These are phyloP conservation scores for Schizochytrium sp. DNA, from an alignment of 108 stramenopile species.

Conservation along the genomic window DNA sequence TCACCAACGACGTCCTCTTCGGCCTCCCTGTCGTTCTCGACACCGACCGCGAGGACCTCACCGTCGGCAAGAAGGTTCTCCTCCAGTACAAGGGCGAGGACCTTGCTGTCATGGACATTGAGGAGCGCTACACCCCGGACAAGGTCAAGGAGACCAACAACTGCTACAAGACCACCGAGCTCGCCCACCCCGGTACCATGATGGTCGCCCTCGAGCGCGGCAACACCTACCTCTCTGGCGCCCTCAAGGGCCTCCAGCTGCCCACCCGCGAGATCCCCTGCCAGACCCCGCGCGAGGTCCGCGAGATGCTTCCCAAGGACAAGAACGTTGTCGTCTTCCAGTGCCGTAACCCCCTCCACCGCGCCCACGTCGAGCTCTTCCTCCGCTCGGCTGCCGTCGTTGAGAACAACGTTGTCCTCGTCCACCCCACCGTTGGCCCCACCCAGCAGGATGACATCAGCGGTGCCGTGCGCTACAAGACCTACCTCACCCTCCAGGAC, in stretches of 20 bases:
- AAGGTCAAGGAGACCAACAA: conserved; percentile 74
- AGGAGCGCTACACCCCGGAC: conserved; percentile 11
- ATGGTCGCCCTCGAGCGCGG: conserved; percentile 97
- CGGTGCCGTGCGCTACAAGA: conserved; percentile 85
- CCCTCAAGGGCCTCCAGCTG: conserved; percentile 85
- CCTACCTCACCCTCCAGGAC: conserved; percentile 89
- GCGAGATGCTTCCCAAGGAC: conserved; percentile 78
- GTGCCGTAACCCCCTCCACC: conserved; percentile 99
- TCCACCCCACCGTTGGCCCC: conserved; percentile 97
- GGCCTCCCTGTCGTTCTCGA: conserved; percentile 96
- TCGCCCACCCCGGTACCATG: conserved; percentile 91
- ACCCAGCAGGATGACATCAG: conserved; percentile 95
- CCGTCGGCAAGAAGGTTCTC: conserved; percentile 77
- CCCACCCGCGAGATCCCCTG: conserved; percentile 94
- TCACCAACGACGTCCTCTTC: conserved; percentile 85
- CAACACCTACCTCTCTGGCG: conserved; percentile 94
- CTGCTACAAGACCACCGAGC: conserved; percentile 83
- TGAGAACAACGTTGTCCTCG: conserved; percentile 78
- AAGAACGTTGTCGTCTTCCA: conserved; percentile 98
- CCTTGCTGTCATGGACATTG: conserved; percentile 18
- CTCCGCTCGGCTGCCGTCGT: conserved; percentile 87
- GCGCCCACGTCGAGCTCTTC: conserved; percentile 98
- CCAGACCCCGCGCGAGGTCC: conserved; percentile 88
- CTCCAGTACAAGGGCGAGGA: conserved; percentile 39
- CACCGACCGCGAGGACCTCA: conserved; percentile 75